Base-by-base conservation (phyloP, 352 stramenopile genomes). In the Globisporangium emineosum region DNA sequence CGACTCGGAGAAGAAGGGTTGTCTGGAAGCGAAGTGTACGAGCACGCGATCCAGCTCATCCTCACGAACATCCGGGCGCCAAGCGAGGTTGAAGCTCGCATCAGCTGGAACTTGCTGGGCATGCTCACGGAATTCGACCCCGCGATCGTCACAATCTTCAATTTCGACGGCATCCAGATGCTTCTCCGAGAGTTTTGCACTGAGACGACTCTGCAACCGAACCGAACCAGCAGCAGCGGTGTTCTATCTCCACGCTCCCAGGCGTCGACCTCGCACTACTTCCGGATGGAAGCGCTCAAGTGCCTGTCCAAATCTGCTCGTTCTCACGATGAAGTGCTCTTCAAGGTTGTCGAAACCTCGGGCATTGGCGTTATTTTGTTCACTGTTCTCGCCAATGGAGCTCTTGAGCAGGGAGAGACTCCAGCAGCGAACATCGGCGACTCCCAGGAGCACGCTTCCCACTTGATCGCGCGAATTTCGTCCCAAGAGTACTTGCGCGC, bases 251-350 rank as follows among this genome's bases (percentile, higher is more conserved):
- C 13, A 12, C 61, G 47, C 0, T 33, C 42, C n/a, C 15, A 35
- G 8, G 72, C 43, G 13, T 53, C 66, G 29, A 35, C 37, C 3
- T 57, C 64, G 0, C 84, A 79, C 33, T 35, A 45, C 13, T 68
- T 62, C 15, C 45, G 64, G 72, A 73, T 82, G 27, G 82, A 90
- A 40, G 75, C 77, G n/a, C 72, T 91, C 43, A 89, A 90, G 50
- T 91, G 82, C 55, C 60, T 91, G 0, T 88, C 80, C 2, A 86
- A 83, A 32, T 68, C 78, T 10, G 68, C 71, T 29, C 59, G 66
- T 6, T 79, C 68, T 5, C 80, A 89, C 21, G 80, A 91, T 42
- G 82, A 91, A 57, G 80, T 91, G 7, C 62, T 91, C 19, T 45
- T 83, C n/a, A 89, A 89, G 67, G 78, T 90, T 63, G 77, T 78